phyloP scores from a whole-genome alignment of 2,329 filamentous ascomycete species.

The Cadophora luteo-olivacea region DNA sequence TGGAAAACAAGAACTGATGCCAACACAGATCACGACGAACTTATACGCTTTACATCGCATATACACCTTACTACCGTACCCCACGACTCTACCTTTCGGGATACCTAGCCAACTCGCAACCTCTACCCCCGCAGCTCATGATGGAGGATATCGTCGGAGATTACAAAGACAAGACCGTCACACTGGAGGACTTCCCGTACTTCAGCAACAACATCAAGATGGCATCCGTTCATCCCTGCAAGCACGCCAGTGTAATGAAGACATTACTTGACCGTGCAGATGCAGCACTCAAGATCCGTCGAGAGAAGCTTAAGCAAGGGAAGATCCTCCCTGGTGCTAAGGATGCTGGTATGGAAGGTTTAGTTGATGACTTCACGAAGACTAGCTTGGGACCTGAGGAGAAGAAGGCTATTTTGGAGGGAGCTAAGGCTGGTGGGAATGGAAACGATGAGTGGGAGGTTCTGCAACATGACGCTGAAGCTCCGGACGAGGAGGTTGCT shows the following conservation, averaged over 20 bases:
- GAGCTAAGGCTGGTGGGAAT: conserved; percentile 57
- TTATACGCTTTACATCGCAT: conserved; percentile 99
- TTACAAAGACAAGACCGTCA: conserved; percentile 98
- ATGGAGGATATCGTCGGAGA: conserved; percentile 97
- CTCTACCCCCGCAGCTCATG: conserved; percentile 83
- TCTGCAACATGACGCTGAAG: conserved; percentile 63
- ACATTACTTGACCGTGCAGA: conserved; percentile 94
- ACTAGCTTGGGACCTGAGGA: conserved; percentile 63
- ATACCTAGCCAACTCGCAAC: conserved; percentile 80
- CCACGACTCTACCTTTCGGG: conserved; percentile 94
- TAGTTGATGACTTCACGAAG: conserved; percentile 81
- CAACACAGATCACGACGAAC: conserved; percentile 75
- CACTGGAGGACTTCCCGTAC: conserved; percentile 96
- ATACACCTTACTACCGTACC: conserved; percentile 95
- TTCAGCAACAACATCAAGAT: conserved; percentile 93
- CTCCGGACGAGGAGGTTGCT: conserved; percentile 74
- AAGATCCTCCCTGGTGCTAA: conserved; percentile 53
- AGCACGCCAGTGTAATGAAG: conserved; percentile 98
- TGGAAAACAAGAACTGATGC: conserved; percentile 24
- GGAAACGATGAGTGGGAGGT: conserved; percentile 70
- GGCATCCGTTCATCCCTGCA: conserved; percentile 95
- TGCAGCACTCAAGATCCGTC: conserved; percentile 85
- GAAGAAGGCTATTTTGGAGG: conserved; percentile 43
- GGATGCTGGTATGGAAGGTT: conserved; percentile 75
- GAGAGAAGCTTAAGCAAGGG: conserved; percentile 76